Conservation (phyloP, 768 basidiomycete genomes). For the Thelephora ganbajun region DNA sequence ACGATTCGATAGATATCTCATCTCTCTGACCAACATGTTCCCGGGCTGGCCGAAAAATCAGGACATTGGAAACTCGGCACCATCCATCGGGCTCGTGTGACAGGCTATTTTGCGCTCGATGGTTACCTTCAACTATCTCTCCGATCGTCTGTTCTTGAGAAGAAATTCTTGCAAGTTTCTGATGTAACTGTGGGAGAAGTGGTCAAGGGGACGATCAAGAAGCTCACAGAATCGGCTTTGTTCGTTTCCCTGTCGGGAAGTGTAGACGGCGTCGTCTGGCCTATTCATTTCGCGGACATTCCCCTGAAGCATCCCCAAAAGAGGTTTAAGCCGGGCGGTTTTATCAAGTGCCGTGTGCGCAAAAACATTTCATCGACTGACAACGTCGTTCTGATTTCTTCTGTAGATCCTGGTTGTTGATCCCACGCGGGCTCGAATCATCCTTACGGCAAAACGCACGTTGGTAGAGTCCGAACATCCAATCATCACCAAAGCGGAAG, state of each 20-base stretch:
- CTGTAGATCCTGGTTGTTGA: constrained; percentile 71
- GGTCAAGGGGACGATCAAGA: constrained; percentile 81
- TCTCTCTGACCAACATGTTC: constrained; percentile 80
- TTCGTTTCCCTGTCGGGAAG: constrained; percentile 80
- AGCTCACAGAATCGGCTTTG: constrained; percentile 63
- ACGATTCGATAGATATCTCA: constrained; percentile 59
- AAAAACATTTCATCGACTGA: not conserved
- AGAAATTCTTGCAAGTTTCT: constrained; percentile 70
- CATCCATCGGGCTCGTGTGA: constrained; percentile 74
- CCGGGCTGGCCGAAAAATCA: constrained; percentile 51
- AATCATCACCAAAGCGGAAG: constrained; percentile 48
- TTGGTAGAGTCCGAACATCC: constrained; percentile 72
- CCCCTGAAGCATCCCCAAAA: constrained; percentile 85
- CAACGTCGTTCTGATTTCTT: constrained; percentile 3
- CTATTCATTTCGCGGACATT: constrained; percentile 91
- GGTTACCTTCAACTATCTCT: constrained; percentile 82
- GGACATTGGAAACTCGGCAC: constrained; percentile 75
- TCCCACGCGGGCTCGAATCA: constrained; percentile 63
- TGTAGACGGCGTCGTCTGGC: constrained; percentile 90
- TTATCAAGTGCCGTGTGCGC: constrained; percentile 76
- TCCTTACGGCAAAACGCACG: constrained; percentile 84
- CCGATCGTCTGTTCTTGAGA: constrained; percentile 68
- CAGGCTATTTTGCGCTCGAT: constrained; percentile 75
- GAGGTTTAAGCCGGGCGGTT: constrained; percentile 72
- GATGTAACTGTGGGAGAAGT: constrained; percentile 80